A percentile compares a stretch with the other conserved stretches of the same genome.
phyloP scores from a whole-genome alignment of 2,329 filamentous ascomycete genomes.

The Neofusicoccum sp. region DNA sequence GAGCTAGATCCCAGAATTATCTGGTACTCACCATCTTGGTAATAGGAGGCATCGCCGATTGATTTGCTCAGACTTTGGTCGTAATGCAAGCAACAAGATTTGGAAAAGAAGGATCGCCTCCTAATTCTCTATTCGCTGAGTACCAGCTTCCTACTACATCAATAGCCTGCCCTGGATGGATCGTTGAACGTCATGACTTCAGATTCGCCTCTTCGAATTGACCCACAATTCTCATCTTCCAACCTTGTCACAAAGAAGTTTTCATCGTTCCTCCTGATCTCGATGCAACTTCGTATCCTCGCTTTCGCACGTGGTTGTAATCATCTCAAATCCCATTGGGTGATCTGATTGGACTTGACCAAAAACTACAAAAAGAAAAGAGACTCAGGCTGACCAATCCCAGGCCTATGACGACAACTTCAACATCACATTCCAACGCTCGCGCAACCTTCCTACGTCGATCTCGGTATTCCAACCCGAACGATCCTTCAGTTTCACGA shows the following conservation, averaged over 20 bases:
- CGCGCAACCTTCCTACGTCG: background rate
- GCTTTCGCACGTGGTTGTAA: background rate
- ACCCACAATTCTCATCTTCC: background rate
- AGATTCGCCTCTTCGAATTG: background rate
- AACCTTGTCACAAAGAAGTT: background rate
- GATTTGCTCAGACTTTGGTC: background rate
- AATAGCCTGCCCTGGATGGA: background rate
- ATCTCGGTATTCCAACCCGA: background rate
- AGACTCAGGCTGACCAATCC: constrained; percentile 2
- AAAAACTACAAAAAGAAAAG: background rate
- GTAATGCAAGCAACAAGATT: background rate
- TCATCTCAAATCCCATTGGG: background rate
- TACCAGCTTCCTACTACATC: background rate
- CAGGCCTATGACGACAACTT: constrained; percentile 8
- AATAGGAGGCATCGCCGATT: constrained; percentile 6
- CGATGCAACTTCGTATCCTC: background rate
- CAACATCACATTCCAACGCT: background rate
- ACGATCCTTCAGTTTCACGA: background rate
- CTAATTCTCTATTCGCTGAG: background rate
- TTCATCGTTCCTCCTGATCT: background rate
- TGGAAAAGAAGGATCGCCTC: background rate
- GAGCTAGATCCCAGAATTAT: background rate
- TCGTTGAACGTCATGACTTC: no score
- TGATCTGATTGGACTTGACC: background rate
- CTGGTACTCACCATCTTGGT: background rate